Base-by-base conservation (phyloP, 306 rosid species). In the Acacia melanoxylon region DNA sequence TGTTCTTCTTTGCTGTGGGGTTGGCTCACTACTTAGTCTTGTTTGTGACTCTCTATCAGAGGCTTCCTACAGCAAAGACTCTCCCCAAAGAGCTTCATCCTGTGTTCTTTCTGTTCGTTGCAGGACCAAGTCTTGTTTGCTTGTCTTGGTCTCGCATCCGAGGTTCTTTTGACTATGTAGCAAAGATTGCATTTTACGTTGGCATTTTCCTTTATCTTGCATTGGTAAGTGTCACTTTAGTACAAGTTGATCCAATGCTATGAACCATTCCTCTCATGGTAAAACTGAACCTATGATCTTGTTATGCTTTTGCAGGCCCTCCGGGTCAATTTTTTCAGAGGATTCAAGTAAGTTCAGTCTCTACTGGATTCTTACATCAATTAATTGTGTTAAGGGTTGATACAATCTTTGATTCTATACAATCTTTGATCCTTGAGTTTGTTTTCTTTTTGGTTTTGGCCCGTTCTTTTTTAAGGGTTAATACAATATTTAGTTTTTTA, bases 31-130 rank as follows among this genome's bases (percentile, higher is more conserved):
- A 93, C 78, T 52, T 81, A 20, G 93, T 91, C 35, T 51, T 93
- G 14, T 93, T 93, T 84, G 97, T 93, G 19, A 93, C 98, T 72
- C 93, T 93, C 59, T 88, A 89, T 78, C 98, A 93, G 78, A 91
- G 94, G 72, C 94, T 93, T 17, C 92, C 97, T 8, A 90, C 97
- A 56, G 90, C 90, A 70, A 89, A 84, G 82, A 85, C 94, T 16
- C 86, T 93, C 56, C 94, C 97, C 8, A 91, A 89, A 82, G 98
- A 93, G 68, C 92, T 90, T 10, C 97, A 93, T 85, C 98, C 98
- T 1, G 98, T 93, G 6, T 91, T 91, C 91, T 90, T 91, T 76
- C 89, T 93, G 44, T 91, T 93, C 77, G 95, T 93, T 37, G 98
- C 98, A 33, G 90, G 90, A 68, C 98, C 98, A 16, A 89, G 98